Conservation (phyloP, 768 basidiomycete species). For the Gyrodon lividus region DNA sequence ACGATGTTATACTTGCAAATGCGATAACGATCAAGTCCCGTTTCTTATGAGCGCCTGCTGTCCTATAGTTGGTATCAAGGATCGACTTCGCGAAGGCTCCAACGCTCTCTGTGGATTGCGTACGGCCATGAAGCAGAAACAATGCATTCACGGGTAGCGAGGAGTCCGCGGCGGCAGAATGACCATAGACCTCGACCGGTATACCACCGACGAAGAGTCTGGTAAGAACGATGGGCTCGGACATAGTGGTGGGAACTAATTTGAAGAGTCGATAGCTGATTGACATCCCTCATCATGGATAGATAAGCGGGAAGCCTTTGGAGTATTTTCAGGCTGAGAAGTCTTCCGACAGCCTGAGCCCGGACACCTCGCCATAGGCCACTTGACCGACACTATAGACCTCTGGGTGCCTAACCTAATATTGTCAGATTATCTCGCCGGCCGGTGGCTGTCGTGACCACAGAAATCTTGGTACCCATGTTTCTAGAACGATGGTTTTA, state of each 20-base stretch:
- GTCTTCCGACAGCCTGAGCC: background rate
- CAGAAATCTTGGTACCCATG: too few species aligned
- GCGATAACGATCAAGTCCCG: slow-evolving; percentile 28
- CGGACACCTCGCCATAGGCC: too few species aligned
- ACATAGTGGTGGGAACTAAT: slow-evolving; percentile 14
- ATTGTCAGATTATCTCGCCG: too few species aligned
- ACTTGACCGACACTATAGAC: too few species aligned
- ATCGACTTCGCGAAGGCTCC: slow-evolving; percentile 17
- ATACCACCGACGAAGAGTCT: slow-evolving; percentile 27
- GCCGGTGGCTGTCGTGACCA: too few species aligned
- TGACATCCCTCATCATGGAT: too few species aligned
- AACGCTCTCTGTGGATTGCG: slow-evolving; percentile 10
- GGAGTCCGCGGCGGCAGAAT: slow-evolving; percentile 13
- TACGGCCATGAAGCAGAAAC: slow-evolving; percentile 31
- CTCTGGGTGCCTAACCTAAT: too few species aligned
- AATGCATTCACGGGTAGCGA: slow-evolving; percentile 25
- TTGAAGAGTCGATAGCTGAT: too few species aligned
- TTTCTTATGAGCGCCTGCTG: slow-evolving; percentile 10
- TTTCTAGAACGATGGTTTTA: too few species aligned
- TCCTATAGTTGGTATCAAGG: slow-evolving; percentile 19
- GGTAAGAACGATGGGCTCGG: slow-evolving; percentile 11
- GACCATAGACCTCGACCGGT: slow-evolving; percentile 23
- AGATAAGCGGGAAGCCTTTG: too few species aligned
- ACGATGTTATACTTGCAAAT: slow-evolving; percentile 21
- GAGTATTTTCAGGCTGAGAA: too few species aligned